phyloP scores from a whole-genome alignment of 768 basidiomycete species.

The Russula sp. region DNA sequence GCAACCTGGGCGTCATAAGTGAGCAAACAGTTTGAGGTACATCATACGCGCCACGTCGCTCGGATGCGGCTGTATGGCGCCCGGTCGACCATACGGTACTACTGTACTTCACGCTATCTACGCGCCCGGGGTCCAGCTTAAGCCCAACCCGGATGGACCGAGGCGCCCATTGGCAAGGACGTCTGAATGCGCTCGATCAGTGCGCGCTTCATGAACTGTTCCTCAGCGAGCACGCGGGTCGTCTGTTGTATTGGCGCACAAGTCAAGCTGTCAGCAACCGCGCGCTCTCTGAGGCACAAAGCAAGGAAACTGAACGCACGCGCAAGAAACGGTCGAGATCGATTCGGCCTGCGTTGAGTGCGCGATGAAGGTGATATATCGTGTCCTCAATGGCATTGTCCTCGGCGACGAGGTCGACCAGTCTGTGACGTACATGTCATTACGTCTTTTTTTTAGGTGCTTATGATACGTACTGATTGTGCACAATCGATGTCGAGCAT shows the following conservation, averaged over 20 bases:
- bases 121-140: constrained; percentile 10
- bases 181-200: constrained; percentile 84
- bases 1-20: neutral
- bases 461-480: constrained; percentile 76
- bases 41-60: constrained; percentile 1
- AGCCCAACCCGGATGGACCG: constrained; percentile 17
- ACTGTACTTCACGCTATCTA: constrained; percentile 4
- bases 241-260: constrained; percentile 40
- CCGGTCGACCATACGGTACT: neutral
- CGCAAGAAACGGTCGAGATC: constrained; percentile 93
- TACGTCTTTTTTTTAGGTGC: neutral
- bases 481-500: constrained; percentile 91
- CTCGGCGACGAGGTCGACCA: constrained; percentile 97
- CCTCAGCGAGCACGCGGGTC: constrained; percentile 82
- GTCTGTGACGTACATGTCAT: constrained; percentile 39
- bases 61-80: neutral
- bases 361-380: constrained; percentile 92
- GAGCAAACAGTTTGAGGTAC: constrained; percentile 8
- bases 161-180: constrained; percentile 46
- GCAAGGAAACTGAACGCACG: constrained; percentile 41
- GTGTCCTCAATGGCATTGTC: constrained; percentile 99
- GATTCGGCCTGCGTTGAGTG: constrained; percentile 83
- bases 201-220: constrained; percentile 96
- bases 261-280: constrained; percentile 7
- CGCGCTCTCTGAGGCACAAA: neutral